Evolutionary conservation across 768 basidiomycete species (phyloP).

Genomic region (Amanita molliuscula): DNA sequence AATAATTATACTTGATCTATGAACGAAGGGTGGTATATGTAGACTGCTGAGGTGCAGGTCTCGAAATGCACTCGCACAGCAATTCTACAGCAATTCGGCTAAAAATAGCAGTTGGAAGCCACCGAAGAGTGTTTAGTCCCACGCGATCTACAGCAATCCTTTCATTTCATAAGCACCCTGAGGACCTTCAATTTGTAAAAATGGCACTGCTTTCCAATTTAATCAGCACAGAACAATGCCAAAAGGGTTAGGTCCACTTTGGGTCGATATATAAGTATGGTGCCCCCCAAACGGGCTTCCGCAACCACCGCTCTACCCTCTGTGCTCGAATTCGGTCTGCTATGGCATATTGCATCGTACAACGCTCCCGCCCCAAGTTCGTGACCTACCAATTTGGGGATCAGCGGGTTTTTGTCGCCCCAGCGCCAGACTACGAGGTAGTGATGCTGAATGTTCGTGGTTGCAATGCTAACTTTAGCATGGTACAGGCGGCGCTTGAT

Average conservation of each 20-base stretch:
- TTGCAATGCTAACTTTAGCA: neutral
- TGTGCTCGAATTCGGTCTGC: neutral
- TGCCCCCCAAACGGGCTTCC: neutral
- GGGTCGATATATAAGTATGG: neutral
- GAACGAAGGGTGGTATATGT: neutral
- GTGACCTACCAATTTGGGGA: constrained; percentile 37
- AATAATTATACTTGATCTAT: neutral
- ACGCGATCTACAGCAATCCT: constrained; percentile 1
- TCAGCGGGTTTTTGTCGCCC: constrained; percentile 41
- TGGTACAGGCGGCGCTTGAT: constrained; percentile 35
- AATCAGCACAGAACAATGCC: neutral
- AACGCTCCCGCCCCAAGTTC: constrained; percentile 26
- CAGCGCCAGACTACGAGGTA: constrained; percentile 32
- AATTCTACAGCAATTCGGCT: neutral
- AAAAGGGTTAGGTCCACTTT: neutral
- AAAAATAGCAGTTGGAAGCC: neutral
- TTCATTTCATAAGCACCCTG: neutral
- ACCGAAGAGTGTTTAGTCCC: neutral
- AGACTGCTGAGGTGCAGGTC: neutral
- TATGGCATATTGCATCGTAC: constrained; percentile 5
- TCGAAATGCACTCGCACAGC: neutral
- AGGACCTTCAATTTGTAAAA: neutral
- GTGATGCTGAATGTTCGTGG: neutral
- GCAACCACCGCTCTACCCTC: neutral
- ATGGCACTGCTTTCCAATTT: neutral